Evolutionary conservation across 306 rosid species (phyloP).

Genomic region (Vicia faba): DNA sequence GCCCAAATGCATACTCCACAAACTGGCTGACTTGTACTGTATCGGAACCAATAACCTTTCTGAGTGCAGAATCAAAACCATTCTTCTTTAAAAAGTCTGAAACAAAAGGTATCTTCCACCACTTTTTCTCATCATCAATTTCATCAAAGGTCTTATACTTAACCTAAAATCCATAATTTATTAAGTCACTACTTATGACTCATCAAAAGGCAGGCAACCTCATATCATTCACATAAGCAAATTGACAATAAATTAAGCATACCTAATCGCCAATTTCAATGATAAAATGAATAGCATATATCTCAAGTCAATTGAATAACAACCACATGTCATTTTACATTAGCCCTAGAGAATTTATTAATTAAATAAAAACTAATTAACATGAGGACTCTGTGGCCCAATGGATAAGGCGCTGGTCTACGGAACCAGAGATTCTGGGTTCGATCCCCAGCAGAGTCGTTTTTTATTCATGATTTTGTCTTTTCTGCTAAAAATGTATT

Average conservation of each 20-base stretch:
- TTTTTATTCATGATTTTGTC: not conserved
- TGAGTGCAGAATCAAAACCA: conserved; percentile 74
- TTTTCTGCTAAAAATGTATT: conserved; percentile 1
- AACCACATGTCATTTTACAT: conserved; percentile 13
- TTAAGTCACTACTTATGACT: conserved; percentile 30
- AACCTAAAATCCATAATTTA: conserved; percentile 60
- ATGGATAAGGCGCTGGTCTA: conserved; percentile 99
- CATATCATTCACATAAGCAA: conserved; percentile 7
- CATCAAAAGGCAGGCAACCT: conserved; percentile 18
- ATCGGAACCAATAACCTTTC: conserved; percentile 70
- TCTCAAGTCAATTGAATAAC: conserved; percentile 19
- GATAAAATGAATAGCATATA: conserved; percentile 19
- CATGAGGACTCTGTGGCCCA: conserved; percentile 47
- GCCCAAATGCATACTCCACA: conserved; percentile 93
- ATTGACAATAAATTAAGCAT: conserved; percentile 34
- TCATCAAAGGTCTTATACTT: conserved; percentile 80
- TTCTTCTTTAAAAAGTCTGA: conserved; percentile 68
- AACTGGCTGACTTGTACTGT: conserved; percentile 85
- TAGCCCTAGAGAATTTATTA: not conserved
- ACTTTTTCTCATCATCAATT: conserved; percentile 71
- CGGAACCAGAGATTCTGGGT: conserved; percentile 98
- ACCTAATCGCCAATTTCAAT: not conserved
- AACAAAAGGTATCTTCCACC: conserved; percentile 86
- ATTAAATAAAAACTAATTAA: not conserved
- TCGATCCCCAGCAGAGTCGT: conserved; percentile 84